Base-by-base conservation (phyloP, 768 basidiomycete genomes). In the Mrakia gelida region DNA sequence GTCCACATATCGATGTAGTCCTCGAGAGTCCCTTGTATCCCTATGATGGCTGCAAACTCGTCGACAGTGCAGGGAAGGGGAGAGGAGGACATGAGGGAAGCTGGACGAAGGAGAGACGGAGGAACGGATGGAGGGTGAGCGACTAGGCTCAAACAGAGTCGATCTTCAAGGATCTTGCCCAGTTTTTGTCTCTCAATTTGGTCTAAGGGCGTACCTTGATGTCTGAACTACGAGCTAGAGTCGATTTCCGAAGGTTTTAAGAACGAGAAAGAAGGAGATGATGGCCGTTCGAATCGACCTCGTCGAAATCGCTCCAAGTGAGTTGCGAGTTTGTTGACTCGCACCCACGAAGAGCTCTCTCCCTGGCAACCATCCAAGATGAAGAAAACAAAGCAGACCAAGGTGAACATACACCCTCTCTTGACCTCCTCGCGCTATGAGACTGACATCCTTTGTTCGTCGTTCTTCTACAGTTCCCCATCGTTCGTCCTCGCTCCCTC, bases 341-440 rank as follows among this genome's bases (percentile, higher is more conserved):
- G 21, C 41, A 38, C 21, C 67, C 41, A 6, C 34, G 16, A 68
- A 26, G 32, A 16, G 8, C 34, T 70, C n/a, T 30, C 41, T 9
- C 18, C 23, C 26, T 38, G 26, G 13, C 63, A 61, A 7, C 34
- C 63, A 6, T 16, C 18, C 67, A 49, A 26, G 23, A 78, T 78
- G 77, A 78, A 78, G 67, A 78, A 78, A 67, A 78, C 73, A 18
- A 78, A 78, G 41, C 73, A 74, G 45, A 78, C 77, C 18, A 78
- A 75, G 73, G 77, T 78, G 2, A 34, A n/a, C 16, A 2, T 23
- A 18, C 2, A 34, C 26, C 32, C 23, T 54, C 23, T 15, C 54
- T 23, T 67, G 2, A 23, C n/a, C 28, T 67, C 3, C 28, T 2
- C 43, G 32, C 8, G 13, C 15, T 0, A 2, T 26, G 1, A 21